These are phyloP conservation scores for Penicillium salamii DNA, from an alignment of 495 filamentous ascomycete genomes.

Conservation along the genomic window DNA sequence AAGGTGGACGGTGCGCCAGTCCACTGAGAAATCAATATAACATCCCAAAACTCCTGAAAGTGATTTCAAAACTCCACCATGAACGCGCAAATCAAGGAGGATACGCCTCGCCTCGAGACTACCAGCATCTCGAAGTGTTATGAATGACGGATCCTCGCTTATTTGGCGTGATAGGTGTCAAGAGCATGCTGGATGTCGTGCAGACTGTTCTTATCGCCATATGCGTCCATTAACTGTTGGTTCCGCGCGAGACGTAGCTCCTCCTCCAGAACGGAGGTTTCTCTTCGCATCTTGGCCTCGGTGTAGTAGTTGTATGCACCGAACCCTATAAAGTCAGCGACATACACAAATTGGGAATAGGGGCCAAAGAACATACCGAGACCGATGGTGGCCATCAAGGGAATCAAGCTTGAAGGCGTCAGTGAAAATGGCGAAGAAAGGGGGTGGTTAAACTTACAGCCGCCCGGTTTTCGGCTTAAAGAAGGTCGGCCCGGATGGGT, in stretches of 20 bases:
- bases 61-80: not conserved
- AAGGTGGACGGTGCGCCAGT: not conserved
- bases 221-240: constrained; percentile 50
- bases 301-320: constrained; percentile 29
- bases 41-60: not conserved
- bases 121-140: constrained; percentile 1
- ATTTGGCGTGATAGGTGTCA: constrained; percentile 35
- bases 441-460: constrained; percentile 11
- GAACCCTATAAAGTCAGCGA: constrained; percentile 23
- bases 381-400: constrained; percentile 30
- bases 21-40: not conserved
- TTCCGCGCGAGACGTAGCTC: constrained; percentile 34
- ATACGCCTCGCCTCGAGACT: not conserved
- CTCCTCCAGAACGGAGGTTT: constrained; percentile 22
- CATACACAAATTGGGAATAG: too few relatives aligned
- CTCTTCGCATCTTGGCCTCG: constrained; percentile 11
- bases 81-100: not conserved
- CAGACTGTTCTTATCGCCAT: constrained; percentile 56
- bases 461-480: constrained; percentile 20
- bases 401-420: constrained; percentile 24
- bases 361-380: constrained; percentile 20
- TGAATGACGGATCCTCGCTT: not conserved
- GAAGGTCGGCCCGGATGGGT: constrained; percentile 6
- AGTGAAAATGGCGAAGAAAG: not conserved
- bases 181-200: constrained; percentile 58